phyloP scores from a whole-genome alignment of 805 yeast species.

The Lipomyces anomalus region DNA sequence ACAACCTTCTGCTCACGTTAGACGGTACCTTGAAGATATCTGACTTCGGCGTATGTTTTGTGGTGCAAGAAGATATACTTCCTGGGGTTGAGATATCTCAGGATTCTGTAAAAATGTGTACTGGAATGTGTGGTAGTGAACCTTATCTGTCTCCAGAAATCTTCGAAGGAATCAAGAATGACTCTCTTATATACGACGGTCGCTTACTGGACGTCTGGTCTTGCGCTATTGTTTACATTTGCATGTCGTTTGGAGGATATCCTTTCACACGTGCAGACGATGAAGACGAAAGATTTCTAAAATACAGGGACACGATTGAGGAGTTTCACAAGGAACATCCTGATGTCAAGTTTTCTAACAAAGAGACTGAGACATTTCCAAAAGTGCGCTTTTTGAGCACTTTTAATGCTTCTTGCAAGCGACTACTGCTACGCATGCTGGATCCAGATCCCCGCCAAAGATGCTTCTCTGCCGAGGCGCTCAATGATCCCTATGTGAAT shows the following conservation, averaged over 20 bases:
- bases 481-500: constrained; percentile 69
- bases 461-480: constrained; percentile 67
- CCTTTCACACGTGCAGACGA: constrained; percentile 30
- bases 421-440: constrained; percentile 68
- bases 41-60: constrained; percentile 78
- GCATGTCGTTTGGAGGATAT: constrained; percentile 48
- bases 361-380: constrained; percentile 14
- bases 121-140: constrained; percentile 77
- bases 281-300: constrained; percentile 26
- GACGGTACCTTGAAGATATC: constrained; percentile 73
- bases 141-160: constrained; percentile 92
- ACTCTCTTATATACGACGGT: constrained; percentile 52
- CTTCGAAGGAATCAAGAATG: constrained; percentile 27
- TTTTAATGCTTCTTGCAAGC: constrained; percentile 18
- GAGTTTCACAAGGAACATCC: constrained; percentile 18
- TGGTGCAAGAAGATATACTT: constrained; percentile 47
- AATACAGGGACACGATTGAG: constrained; percentile 10
- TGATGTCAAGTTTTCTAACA: constrained; percentile 11
- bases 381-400: constrained; percentile 17
- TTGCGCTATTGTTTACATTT: constrained; percentile 88
- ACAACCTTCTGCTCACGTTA: constrained; percentile 67
- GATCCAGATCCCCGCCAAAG: constrained; percentile 75
- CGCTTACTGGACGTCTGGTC: constrained; percentile 86
- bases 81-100: constrained; percentile 37
- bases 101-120: constrained; percentile 53